These are phyloP conservation scores for Pterula multifida DNA, from an alignment of 1,284 basidiomycete species.

Conservation along the genomic window DNA sequence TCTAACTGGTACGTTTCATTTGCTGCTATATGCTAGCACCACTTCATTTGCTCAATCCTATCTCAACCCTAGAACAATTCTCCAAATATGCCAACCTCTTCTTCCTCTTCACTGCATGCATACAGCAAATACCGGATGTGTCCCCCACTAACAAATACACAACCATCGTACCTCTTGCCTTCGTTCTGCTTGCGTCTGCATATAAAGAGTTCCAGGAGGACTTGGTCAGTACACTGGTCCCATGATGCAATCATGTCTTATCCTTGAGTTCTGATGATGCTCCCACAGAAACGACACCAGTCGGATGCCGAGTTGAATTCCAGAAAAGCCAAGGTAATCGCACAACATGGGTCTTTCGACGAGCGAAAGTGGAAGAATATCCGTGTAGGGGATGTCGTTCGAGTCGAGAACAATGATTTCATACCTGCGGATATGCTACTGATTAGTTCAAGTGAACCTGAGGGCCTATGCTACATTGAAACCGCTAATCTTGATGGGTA, in stretches of 20 bases:
- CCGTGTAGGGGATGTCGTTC: slow-evolving; percentile 84
- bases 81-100: slow-evolving; percentile 98
- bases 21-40: neutral
- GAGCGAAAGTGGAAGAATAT: slow-evolving; percentile 84
- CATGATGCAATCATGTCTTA: slow-evolving; percentile 14
- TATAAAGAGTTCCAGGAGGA: slow-evolving; percentile 97
- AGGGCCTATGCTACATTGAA: slow-evolving; percentile 95
- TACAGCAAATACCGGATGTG: slow-evolving; percentile 96
- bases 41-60: neutral
- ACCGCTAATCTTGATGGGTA: slow-evolving; percentile 96
- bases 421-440: slow-evolving; percentile 94
- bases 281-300: slow-evolving; percentile 80
- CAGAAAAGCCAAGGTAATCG: slow-evolving; percentile 70
- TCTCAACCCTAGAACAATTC: slow-evolving; percentile 79
- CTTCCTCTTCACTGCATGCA: slow-evolving; percentile 96
- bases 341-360: slow-evolving; percentile 53
- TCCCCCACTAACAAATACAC: slow-evolving; percentile 95
- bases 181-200: slow-evolving; percentile 90
- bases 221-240: slow-evolving; percentile 33
- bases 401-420: slow-evolving; percentile 86
- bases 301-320: slow-evolving; percentile 91
- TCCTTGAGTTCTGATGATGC: neutral
- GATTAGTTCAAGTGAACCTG: slow-evolving; percentile 86
- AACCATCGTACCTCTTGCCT: slow-evolving; percentile 84
- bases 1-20: slow-evolving; percentile 56